phyloP scores from a whole-genome alignment of 2,329 filamentous ascomycete species.

The Fusarium subtropicale region DNA sequence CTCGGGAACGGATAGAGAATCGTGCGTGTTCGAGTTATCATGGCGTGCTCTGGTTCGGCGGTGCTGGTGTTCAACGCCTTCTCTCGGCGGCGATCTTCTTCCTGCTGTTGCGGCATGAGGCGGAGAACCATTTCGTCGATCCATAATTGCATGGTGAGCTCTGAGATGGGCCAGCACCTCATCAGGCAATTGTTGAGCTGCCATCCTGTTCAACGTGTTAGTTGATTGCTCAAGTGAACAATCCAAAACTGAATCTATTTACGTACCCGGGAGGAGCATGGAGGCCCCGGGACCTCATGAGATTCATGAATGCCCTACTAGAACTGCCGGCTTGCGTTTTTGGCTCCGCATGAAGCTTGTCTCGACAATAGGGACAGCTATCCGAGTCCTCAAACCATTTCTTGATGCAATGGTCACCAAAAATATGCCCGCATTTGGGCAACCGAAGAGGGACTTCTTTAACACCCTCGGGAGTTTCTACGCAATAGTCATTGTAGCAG shows the following conservation, averaged over 20 bases:
- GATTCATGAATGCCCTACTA: conserved; percentile 48
- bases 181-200: conserved; percentile 25
- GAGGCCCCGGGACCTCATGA: conserved; percentile 48
- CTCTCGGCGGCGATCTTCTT: conserved; percentile 48
- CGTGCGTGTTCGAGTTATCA: conserved; percentile 25
- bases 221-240: background rate
- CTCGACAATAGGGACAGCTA: conserved; percentile 73
- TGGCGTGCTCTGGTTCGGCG: conserved; percentile 49
- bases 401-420: conserved; percentile 73
- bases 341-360: conserved; percentile 67
- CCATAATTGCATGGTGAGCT: conserved; percentile 19
- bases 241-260: background rate
- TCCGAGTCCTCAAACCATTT: conserved; percentile 73
- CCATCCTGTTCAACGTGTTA: conserved; percentile 30
- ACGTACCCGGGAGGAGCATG: conserved; percentile 43
- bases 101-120: conserved; percentile 29
- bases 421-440: conserved; percentile 72
- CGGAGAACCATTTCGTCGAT: conserved; percentile 30
- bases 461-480: conserved; percentile 67
- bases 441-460: conserved; percentile 68
- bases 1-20: conserved; percentile 8
- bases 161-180: conserved; percentile 34
- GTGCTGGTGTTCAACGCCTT: conserved; percentile 45
- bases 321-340: conserved; percentile 39
- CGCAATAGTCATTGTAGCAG: conserved; percentile 72